Conservation (phyloP, 2,329 filamentous ascomycete genomes). For the Apiospora malaysiana region DNA sequence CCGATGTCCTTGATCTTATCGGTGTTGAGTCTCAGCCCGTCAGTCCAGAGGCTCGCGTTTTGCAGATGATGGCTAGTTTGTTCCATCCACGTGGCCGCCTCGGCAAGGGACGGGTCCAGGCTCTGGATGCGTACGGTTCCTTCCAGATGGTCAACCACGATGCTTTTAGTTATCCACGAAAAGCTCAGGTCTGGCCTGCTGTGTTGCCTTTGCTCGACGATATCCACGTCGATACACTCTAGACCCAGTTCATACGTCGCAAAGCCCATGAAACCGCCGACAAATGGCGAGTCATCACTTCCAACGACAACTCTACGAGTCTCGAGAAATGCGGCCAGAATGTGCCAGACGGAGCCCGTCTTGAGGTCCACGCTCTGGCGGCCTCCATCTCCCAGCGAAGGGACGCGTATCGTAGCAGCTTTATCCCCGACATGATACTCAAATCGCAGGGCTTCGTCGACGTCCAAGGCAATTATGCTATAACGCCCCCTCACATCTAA, state of each 20-base stretch:
- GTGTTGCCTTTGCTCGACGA: slow-evolving; percentile 42
- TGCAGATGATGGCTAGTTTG: slow-evolving; percentile 41
- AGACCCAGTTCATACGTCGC: slow-evolving; percentile 85
- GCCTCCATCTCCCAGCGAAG: slow-evolving; percentile 23
- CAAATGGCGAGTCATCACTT: slow-evolving; percentile 62
- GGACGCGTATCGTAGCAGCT: slow-evolving; percentile 41
- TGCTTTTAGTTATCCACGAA: slow-evolving; percentile 76
- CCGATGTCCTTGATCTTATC: slow-evolving; percentile 26
- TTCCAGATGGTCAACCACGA: slow-evolving; percentile 76
- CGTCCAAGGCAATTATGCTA: slow-evolving; percentile 75
- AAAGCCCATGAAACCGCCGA: slow-evolving; percentile 85
- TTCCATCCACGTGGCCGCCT: slow-evolving; percentile 51
- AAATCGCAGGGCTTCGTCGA: slow-evolving; percentile 61
- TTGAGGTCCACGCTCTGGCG: slow-evolving; percentile 36
- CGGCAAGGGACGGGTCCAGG: slow-evolving; percentile 50
- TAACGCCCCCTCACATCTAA: slow-evolving; percentile 64
- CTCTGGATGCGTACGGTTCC: slow-evolving; percentile 71
- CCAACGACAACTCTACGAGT: slow-evolving; percentile 31
- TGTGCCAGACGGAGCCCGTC: slow-evolving; percentile 52
- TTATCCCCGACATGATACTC: slow-evolving; percentile 61
- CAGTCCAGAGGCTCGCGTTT: slow-evolving; percentile 42
- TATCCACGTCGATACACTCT: slow-evolving; percentile 57
- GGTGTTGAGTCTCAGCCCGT: slow-evolving; percentile 32
- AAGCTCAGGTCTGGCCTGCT: slow-evolving; percentile 74
- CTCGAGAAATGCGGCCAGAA: slow-evolving; percentile 53